Base-by-base conservation (phyloP, 2,329 filamentous ascomycete species). In the Aspergillus eucalypticola region DNA sequence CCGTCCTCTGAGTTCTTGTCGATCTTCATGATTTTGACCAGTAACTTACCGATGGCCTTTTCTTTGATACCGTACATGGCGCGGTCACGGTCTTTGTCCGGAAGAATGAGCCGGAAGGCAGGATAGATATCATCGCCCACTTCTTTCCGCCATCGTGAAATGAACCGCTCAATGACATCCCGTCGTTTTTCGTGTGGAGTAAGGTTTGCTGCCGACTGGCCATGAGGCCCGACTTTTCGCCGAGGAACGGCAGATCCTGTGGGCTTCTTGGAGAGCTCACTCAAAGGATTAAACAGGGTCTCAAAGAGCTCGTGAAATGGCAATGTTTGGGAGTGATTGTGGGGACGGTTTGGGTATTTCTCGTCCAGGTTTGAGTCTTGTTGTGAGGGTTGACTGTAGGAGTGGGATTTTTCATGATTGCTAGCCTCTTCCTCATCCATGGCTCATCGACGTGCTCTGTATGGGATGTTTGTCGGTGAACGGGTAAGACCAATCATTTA, bases 31-130 rank as follows among this genome's bases (percentile, higher is more conserved):
- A 96, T 84, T 72, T 92, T 94, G 60, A 97, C 90, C n/a, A 98
- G 81, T 19, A 98, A 79, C 72, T 92, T 96, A 8, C 89, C 94
- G 61, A 99, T 92, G 5, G 88, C 86, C 73, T 90, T 93, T 79
- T 99, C 95, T 73, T 98, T 98, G 42, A 99, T 81, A 0, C 94
- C 92, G 70, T 98, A 99, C 81, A 96, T 92, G 17, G 90, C 90
- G 51, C 95, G 86, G 70, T 98, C 92, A 41, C 92, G 87, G 71
- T 99, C 95, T 72, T 96, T 96, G 69, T 96, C 92, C 0, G 94
- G 93, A 3, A 97, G 83, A 59, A 98, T 96, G 50, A 99, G 84
- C 19, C 95, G 88, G 75, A 99, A 85, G 1, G 92, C 94, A 0
- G 95, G 95, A 72, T 95, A 98, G 69, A 99, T 91, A 75, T 99